Evolutionary conservation across 345 rosid genomes (phyloP).

Genomic region (Acer saccharum): DNA sequence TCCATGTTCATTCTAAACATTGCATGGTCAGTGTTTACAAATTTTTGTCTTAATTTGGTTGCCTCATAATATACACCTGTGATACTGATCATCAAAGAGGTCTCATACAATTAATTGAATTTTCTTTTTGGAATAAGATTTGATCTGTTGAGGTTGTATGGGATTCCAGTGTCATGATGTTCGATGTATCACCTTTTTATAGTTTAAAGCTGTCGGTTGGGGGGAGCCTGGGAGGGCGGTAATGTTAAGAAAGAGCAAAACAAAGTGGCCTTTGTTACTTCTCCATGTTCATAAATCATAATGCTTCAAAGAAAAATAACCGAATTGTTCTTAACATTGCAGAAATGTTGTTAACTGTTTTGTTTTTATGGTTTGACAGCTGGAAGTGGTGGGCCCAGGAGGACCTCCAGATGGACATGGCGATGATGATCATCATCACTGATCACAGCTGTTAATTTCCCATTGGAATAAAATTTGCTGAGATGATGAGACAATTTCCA

Average conservation of each 20-base stretch:
- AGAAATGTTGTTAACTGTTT: conserved; percentile 18
- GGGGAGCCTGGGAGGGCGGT: not conserved
- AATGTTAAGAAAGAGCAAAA: not conserved
- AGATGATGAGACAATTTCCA: conserved; percentile 42
- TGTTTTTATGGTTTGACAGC: conserved; percentile 41
- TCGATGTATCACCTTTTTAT: not conserved
- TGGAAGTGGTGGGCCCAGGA: conserved; percentile 93
- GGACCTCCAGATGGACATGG: conserved; percentile 85
- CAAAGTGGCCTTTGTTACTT: too few species aligned
- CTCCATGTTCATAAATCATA: too few species aligned
- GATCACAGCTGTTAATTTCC: conserved; percentile 28
- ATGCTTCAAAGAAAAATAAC: not conserved
- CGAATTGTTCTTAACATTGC: not conserved
- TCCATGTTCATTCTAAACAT: not conserved
- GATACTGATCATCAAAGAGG: not conserved
- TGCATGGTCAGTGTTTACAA: not conserved
- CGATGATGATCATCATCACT: conserved; percentile 59
- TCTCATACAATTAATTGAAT: not conserved
- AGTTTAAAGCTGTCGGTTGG: too few species aligned
- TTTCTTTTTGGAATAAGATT: not conserved
- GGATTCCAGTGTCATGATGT: not conserved
- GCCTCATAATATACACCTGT: not conserved
- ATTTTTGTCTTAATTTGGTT: not conserved
- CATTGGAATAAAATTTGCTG: conserved; percentile 34
- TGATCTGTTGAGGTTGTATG: not conserved